phyloP scores from a whole-genome alignment of 2,329 filamentous ascomycete species.

The Aspergillus jensenii region DNA sequence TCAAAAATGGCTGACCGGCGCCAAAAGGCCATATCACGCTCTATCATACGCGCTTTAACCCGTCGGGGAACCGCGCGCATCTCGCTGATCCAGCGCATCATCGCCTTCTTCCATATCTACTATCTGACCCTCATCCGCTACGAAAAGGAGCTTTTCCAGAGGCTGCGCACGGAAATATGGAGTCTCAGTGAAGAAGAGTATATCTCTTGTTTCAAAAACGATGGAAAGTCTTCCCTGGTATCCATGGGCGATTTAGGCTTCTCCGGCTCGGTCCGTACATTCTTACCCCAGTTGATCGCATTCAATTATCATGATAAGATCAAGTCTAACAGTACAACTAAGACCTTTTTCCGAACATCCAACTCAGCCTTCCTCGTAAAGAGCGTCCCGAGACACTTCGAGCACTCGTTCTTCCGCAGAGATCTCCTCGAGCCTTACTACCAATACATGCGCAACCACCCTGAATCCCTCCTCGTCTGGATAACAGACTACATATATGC shows the following conservation, averaged over 20 bases:
- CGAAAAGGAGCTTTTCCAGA: slow-evolving; percentile 50
- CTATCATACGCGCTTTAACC: slow-evolving; percentile 31
- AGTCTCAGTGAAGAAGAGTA: slow-evolving; percentile 56
- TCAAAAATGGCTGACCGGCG: slow-evolving; percentile 24
- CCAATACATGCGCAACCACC: slow-evolving; percentile 61
- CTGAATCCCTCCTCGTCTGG: slow-evolving; percentile 64
- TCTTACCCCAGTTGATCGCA: not conserved
- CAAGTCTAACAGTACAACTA: not conserved
- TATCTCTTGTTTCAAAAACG: slow-evolving; percentile 51
- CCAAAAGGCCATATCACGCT: slow-evolving; percentile 27
- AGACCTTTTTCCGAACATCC: slow-evolving; percentile 69
- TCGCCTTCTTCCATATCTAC: slow-evolving; percentile 57
- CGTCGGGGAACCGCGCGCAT: slow-evolving; percentile 26
- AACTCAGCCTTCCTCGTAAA: slow-evolving; percentile 71
- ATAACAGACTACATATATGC: slow-evolving; percentile 69
- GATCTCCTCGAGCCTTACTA: slow-evolving; percentile 66
- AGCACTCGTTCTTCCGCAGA: slow-evolving; percentile 68
- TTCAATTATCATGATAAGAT: not conserved
- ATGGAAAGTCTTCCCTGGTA: slow-evolving; percentile 45
- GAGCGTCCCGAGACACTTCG: slow-evolving; percentile 67
- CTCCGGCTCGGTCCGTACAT: slow-evolving; percentile 60
- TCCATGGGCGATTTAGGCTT: slow-evolving; percentile 70
- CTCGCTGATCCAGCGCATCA: slow-evolving; percentile 44
- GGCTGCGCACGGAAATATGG: slow-evolving; percentile 55
- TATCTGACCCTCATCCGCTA: slow-evolving; percentile 50